These are phyloP conservation scores for Brassica balearica DNA, from an alignment of 441 rosid species.

Conservation along the genomic window DNA sequence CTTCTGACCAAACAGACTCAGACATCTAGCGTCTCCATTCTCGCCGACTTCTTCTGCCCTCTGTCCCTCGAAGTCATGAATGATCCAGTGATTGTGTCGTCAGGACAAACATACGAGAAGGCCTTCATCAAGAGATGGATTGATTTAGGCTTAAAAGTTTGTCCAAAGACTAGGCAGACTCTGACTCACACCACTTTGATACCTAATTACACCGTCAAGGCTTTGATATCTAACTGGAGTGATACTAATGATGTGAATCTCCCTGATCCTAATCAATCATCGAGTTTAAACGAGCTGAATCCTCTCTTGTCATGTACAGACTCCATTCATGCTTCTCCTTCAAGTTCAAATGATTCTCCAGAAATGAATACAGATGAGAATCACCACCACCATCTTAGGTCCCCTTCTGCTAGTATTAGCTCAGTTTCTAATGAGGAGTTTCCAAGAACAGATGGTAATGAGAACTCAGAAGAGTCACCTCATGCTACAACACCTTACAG, in stretches of 20 bases:
- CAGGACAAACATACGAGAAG: constrained; percentile 96
- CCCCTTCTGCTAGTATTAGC: constrained; percentile 61
- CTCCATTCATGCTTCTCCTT: constrained; percentile 36
- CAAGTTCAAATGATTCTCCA: constrained; percentile 33
- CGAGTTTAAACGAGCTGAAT: constrained; percentile 60
- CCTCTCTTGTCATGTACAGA: constrained; percentile 62
- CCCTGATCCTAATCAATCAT: constrained; percentile 72
- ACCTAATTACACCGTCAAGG: constrained; percentile 97
- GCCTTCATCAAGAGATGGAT: constrained; percentile 95
- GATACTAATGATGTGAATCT: constrained; percentile 84
- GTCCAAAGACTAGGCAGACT: constrained; percentile 95
- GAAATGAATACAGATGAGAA: constrained; percentile 52
- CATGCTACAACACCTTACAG: constrained; percentile 60
- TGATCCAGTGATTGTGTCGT: constrained; percentile 96
- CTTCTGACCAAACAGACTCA: constrained; percentile 80
- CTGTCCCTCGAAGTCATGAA: constrained; percentile 98
- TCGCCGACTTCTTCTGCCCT: constrained; percentile 97
- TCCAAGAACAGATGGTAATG: constrained; percentile 67
- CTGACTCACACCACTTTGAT: constrained; percentile 81
- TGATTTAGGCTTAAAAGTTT: constrained; percentile 87
- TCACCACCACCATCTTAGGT: constrained; percentile 55
- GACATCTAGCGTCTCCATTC: constrained; percentile 78
- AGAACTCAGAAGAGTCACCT: constrained; percentile 59
- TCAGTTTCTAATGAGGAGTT: constrained; percentile 53
- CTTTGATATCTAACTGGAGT: constrained; percentile 93